Conservation (phyloP, 305 asterid genomes). For the Plantago coronopus region DNA sequence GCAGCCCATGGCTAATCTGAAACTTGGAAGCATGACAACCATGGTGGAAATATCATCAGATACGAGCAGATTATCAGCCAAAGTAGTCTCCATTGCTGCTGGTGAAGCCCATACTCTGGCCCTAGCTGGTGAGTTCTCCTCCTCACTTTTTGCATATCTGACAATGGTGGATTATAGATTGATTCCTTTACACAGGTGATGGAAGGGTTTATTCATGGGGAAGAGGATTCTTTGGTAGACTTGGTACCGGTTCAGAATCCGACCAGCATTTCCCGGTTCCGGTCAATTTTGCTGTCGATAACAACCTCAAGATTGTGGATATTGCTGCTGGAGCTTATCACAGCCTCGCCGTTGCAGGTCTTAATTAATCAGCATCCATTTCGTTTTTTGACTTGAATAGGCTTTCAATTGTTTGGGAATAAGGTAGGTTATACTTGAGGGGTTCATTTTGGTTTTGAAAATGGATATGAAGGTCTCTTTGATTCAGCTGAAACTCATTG, state of each 20-base stretch:
- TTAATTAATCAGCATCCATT: too few relatives aligned
- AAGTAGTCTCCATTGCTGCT: constrained; percentile 47
- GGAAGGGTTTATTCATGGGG: constrained; percentile 93
- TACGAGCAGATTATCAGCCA: constrained; percentile 37
- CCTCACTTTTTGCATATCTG: background rate
- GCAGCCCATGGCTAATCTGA: too few relatives aligned
- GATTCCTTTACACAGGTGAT: constrained; percentile 37
- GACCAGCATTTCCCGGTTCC: constrained; percentile 50
- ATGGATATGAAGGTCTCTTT: too few relatives aligned
- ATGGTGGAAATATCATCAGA: background rate
- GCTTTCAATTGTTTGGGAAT: too few relatives aligned
- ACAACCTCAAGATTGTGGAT: constrained; percentile 57
- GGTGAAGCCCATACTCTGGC: constrained; percentile 95
- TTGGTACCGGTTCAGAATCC: constrained; percentile 68
- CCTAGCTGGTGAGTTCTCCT: constrained; percentile 47
- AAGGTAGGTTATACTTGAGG: too few relatives aligned
- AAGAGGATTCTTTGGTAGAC: constrained; percentile 86
- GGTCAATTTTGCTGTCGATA: constrained; percentile 40
- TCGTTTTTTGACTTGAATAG: too few relatives aligned
- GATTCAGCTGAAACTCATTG: too few relatives aligned
- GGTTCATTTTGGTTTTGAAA: too few relatives aligned
- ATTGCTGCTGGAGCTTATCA: constrained; percentile 90
- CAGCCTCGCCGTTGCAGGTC: constrained; percentile 89
- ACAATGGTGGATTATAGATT: background rate
- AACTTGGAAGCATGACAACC: background rate